Evolutionary conservation across 2,329 filamentous ascomycete genomes (phyloP).

Genomic region (Parastagonospora nodorum): DNA sequence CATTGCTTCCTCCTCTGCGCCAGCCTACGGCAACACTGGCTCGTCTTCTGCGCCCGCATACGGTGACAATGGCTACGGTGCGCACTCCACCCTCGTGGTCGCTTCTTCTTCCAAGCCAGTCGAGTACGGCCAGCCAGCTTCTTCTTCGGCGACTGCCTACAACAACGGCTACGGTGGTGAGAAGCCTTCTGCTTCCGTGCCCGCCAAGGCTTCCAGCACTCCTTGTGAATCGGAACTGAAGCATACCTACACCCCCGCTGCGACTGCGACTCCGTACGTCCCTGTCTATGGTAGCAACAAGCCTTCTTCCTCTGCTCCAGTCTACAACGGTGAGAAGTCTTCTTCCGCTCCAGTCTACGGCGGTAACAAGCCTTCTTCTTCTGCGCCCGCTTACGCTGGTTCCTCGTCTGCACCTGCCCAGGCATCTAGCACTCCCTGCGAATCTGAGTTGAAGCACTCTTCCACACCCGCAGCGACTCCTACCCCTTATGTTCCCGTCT

Average conservation of each 20-base stretch:
- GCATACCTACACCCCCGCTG: no score
- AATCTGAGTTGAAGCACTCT: conserved; percentile 6
- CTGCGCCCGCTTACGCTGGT: neutral
- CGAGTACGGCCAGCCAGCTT: neutral
- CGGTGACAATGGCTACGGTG: neutral
- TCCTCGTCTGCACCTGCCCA: neutral
- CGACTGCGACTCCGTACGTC: neutral
- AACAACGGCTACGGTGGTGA: neutral
- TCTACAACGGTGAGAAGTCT: neutral
- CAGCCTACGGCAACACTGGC: no score
- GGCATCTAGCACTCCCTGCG: conserved; percentile 13
- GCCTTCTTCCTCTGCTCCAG: neutral
- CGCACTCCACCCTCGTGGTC: no score
- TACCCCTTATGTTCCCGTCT: neutral
- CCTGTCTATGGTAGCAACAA: neutral
- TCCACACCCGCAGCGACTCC: conserved; percentile 9
- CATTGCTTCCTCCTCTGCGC: no score
- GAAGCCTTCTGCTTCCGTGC: conserved; percentile 1
- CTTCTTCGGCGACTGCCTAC: neutral
- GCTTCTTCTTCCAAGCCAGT: neutral
- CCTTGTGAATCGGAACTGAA: conserved; percentile 2
- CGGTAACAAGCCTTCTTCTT: neutral
- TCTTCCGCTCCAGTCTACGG: neutral
- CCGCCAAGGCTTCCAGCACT: conserved; percentile 10
- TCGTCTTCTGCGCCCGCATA: neutral